phyloP scores from a whole-genome alignment of 805 yeast genomes.

The Candida broadrunensis region DNA sequence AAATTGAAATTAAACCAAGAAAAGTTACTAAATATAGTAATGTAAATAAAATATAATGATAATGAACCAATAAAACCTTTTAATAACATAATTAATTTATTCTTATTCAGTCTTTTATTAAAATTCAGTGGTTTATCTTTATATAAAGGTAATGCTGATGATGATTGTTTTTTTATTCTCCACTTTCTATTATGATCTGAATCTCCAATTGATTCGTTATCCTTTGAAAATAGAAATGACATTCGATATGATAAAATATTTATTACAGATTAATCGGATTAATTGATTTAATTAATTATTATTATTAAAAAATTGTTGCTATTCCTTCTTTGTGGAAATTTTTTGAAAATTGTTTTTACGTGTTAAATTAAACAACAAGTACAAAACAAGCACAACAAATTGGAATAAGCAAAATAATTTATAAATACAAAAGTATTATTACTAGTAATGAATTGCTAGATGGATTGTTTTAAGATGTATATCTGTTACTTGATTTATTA shows the following conservation, averaged over 20 bases:
- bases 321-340: no score
- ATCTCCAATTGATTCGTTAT: not conserved
- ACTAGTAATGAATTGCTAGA: no score
- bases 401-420: no score
- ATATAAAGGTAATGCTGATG: slow-evolving; percentile 23
- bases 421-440: no score
- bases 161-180: not conserved
- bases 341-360: no score
- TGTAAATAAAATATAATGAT: slow-evolving; percentile 40
- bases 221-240: not conserved
- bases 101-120: slow-evolving; percentile 5
- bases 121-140: slow-evolving; percentile 27
- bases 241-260: not conserved
- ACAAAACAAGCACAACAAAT: no score
- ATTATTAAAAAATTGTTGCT: no score
- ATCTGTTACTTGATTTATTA: no score
- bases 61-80: slow-evolving; percentile 41
- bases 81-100: slow-evolving; percentile 33
- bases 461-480: no score
- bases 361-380: no score
- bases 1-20: not conserved
- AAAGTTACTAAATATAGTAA: not conserved
- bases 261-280: no score
- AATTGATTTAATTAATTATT: no score
- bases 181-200: not conserved